Conservation (phyloP, 2,329 filamentous ascomycete species). For the Gaeumannomyces sp. region DNA sequence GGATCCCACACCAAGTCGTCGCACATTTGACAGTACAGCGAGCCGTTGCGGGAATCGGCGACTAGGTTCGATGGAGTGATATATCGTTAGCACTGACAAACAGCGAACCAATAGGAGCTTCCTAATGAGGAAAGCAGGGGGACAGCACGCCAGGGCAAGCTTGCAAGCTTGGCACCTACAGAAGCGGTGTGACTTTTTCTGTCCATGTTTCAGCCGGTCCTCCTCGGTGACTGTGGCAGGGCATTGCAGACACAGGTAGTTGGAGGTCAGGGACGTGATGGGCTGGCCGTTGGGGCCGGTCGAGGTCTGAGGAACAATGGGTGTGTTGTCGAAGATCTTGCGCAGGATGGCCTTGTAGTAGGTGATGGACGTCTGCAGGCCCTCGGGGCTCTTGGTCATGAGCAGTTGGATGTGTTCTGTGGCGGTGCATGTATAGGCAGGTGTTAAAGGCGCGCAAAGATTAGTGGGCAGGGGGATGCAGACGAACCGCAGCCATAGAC, state of each 20-base stretch:
- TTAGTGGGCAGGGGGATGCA: background rate
- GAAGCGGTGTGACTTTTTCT: constrained; percentile 65
- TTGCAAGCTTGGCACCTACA: constrained; percentile 41
- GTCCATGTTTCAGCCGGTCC: constrained; percentile 60
- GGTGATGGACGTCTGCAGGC: constrained; percentile 61
- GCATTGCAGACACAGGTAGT: constrained; percentile 70
- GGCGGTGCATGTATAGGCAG: constrained; percentile 5
- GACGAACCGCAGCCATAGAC: constrained; percentile 58
- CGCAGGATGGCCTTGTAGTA: constrained; percentile 68
- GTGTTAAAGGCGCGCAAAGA: constrained; percentile 22
- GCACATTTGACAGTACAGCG: constrained; percentile 75
- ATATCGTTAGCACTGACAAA: constrained; percentile 20
- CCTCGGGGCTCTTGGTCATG: constrained; percentile 53
- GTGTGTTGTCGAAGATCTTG: constrained; percentile 62
- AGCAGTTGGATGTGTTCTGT: constrained; percentile 68
- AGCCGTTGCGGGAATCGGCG: constrained; percentile 70
- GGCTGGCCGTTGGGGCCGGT: constrained; percentile 50
- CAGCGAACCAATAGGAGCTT: background rate
- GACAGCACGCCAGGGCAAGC: background rate
- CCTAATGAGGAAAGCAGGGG: background rate
- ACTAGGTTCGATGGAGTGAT: constrained; percentile 38
- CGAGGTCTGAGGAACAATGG: constrained; percentile 59
- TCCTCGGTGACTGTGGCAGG: constrained; percentile 61
- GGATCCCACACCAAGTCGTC: constrained; percentile 80
- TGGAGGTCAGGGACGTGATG: constrained; percentile 57